These are phyloP conservation scores for Isabelozyma pseudorhagii DNA, from an alignment of 805 yeast species.

Conservation along the genomic window DNA sequence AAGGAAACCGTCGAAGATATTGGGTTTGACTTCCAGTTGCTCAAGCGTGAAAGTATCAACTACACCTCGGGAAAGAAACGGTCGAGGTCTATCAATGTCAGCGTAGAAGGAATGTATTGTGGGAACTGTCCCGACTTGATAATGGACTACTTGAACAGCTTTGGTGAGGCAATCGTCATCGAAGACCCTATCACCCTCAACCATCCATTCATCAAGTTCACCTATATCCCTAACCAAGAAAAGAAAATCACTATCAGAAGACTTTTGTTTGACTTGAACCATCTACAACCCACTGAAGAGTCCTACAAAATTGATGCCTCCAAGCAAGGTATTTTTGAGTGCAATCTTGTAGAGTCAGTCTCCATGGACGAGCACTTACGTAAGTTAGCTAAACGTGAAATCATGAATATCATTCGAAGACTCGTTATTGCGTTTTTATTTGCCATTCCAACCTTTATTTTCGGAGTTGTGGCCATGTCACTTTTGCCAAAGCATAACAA, in stretches of 20 bases:
- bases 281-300: constrained; percentile 29
- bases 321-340: constrained; percentile 37
- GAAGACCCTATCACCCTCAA: constrained; percentile 53
- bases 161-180: constrained; percentile 56
- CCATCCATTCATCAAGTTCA: constrained; percentile 59
- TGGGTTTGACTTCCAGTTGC: constrained; percentile 59
- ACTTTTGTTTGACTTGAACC: constrained; percentile 48
- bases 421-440: constrained; percentile 48
- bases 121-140: constrained; percentile 63
- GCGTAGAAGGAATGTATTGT: constrained; percentile 67
- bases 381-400: constrained; percentile 46
- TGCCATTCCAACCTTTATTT: constrained; percentile 65
- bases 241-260: constrained; percentile 52
- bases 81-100: constrained; percentile 56
- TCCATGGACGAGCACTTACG: constrained; percentile 64
- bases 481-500: constrained; percentile 40
- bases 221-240: constrained; percentile 54
- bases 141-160: constrained; percentile 44
- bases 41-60: constrained; percentile 42
- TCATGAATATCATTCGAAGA: constrained; percentile 42
- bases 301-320: constrained; percentile 13
- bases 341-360: constrained; percentile 50
- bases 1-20: constrained; percentile 56
- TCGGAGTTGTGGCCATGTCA: constrained; percentile 71
- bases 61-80: constrained; percentile 46